Evolutionary conservation across 1,284 basidiomycete species (phyloP), one percentile per base, ranked within the genome.

Genomic region (Singerocomus inundabilis): DNA sequence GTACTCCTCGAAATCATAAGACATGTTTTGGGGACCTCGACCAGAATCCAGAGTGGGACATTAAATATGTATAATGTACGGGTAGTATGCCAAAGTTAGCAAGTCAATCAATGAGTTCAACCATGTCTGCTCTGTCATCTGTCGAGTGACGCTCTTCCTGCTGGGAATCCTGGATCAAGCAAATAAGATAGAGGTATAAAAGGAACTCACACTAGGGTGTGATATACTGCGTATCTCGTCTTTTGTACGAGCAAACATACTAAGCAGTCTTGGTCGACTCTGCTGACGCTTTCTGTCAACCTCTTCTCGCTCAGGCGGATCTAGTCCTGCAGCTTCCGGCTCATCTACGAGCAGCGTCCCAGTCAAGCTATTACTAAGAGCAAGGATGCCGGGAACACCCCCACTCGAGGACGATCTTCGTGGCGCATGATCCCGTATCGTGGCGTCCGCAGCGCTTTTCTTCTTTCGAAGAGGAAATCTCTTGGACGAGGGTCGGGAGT

Each of bases 201-300:
- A 16, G 21, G 13, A 31, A 41, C 63, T 48, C 52, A 68, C 68
- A 5, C 34, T 47, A 10, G 37, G 33, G 6, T 46, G 34, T 28
- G 48, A 40, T 42, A 33, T 15, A n/a, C 21, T 47, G 28, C 24
- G 49, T 9, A 16, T 37, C 25, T 50, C 63, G 26, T 33, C 46
- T 49, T 55, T 70, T 45, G 54, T 60, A 15, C 65, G 68, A 24
- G 35, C 33, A 37, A 66, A 66, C 31, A 68, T 35, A 38, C 61
- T 52, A 29, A 70, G 58, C 15, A 66, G 48, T 41, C 51, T 60
- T 35, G 57, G 48, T 41, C 68, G 68, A 46, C 36, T 26, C 18
- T 54, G 64, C 25, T 47, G 53, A 25, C 44, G 55, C 38, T 34
- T 60, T 32, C 34, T 44, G 42, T 37, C 46, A 13, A 7, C 25